Base-by-base conservation (phyloP, 1,139 yeast genomes). In the Nakaseomyces glabratus region DNA sequence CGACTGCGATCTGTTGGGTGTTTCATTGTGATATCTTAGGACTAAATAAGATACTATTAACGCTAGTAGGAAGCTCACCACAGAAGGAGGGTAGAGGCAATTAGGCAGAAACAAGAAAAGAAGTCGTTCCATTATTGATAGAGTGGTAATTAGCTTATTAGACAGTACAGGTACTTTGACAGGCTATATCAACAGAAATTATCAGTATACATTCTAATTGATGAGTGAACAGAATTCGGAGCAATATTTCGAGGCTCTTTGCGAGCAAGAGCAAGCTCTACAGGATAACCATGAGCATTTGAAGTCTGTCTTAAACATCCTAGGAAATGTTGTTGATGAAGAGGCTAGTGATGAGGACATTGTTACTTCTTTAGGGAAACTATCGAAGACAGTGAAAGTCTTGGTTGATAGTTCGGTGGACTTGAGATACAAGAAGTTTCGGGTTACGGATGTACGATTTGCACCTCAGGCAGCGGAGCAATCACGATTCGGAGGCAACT, bases 221-320 rank as follows among this genome's bases (percentile, higher is more conserved):
- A n/a, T n/a, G 24, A 6, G 11, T 11, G 28, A 13, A n/a, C n/a
- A n/a, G n/a, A n/a, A n/a, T n/a, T n/a, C 35, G 12, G 39, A 38
- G 20, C 28, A 38, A 11, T 51, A 45, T 36, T 48, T 50, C 34
- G 58, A 52, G 31, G 39, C 46, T 10, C 39, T 53, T 11, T 50
- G 52, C 41, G 54, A 49, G 30, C 45, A 51, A 33, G 56, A 53
- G 25, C 49, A 46, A 11, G 36, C 38, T 14, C 35, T 52, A 20
- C 47, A 47, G 24, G 37, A 40, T 11, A 48, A 41, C 29, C 45
- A 48, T 30, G 39, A 40, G 14, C 34, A 41, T 12, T 28, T 50
- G 24, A 37, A 39, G 11, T 33, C 33, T 4, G 43, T 45, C 3
- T 19, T 51, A 9, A 31, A 36, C 6, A 29, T 37, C 1, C 28